Base-by-base conservation (phyloP, 2,329 filamentous ascomycete species). In the Lasiodiplodia hormozganensis region DNA sequence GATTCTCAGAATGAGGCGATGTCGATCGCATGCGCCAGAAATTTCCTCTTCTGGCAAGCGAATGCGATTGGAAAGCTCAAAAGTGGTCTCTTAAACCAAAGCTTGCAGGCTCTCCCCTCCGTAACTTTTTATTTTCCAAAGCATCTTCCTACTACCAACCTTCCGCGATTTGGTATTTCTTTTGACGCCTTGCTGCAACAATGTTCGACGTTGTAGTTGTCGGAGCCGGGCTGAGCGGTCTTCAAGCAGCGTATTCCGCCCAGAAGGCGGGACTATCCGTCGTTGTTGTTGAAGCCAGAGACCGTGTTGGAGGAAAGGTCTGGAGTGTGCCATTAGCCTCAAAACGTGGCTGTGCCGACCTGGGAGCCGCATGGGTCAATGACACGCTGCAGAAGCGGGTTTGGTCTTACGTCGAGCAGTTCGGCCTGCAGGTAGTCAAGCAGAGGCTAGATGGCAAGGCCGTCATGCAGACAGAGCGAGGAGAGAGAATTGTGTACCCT, bases 321-420 rank as follows among this genome's bases (percentile, higher is more conserved):
- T 84, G 79, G 76, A 83, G 79, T 3, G 69, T 76, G 2, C 74
- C 76, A 0, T 70, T 77, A 11, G 71, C 76, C 68, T 76, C 47
- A 7, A 79, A 73, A 36, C 75, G 74, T 3, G 82, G 82, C 0
- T 69, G 16, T 7, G 60, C 31, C 8, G 87, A 89, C 28, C 72
- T 88, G 0, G 87, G 87, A 2, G 87, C 86, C 0, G 86, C 85
- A 0, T 89, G 87, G 87, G 84, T 89, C 71, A 89, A 89, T 70
- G 84, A 88, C 62, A 82, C 77, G 1, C 85, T 82, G 58, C 86
- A 89, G 70, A 76, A 72, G 25, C 76, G 77, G 2, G 81, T 88
- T 54, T 83, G 76, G 70, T 76, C 74, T 0, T 73, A 86, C 11
- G 80, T 80, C 0, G 71, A 79, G 58, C 70, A 75, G 51, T 85